phyloP scores from a whole-genome alignment of 75 land plant species.

The Picea sitchensis region DNA sequence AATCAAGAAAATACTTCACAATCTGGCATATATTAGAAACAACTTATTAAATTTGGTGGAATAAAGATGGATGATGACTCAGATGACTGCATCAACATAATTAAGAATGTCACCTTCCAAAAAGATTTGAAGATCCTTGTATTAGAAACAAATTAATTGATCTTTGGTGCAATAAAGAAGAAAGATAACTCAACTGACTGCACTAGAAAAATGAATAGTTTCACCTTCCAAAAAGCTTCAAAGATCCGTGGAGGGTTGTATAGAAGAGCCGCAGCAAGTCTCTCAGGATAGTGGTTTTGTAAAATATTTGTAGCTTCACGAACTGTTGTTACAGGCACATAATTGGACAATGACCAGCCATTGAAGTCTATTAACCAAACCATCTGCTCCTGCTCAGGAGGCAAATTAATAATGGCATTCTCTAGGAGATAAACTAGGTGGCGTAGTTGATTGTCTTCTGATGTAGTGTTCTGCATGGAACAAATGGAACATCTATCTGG shows the following conservation, averaged over 20 bases:
- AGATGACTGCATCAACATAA: slow-evolving; percentile 2
- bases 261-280: slow-evolving; percentile 62
- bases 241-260: slow-evolving; percentile 89
- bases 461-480: slow-evolving; percentile 57
- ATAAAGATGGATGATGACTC: no score
- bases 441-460: slow-evolving; percentile 62
- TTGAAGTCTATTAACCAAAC: slow-evolving; percentile 86
- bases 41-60: no score
- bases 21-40: slow-evolving; percentile 39
- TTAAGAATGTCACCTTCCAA: slow-evolving; percentile 33
- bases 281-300: slow-evolving; percentile 94
- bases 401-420: slow-evolving; percentile 76
- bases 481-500: neutral
- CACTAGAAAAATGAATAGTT: neutral
- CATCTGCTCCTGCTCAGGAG: slow-evolving; percentile 85
- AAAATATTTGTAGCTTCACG: slow-evolving; percentile 68
- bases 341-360: slow-evolving; percentile 62
- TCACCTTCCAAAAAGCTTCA: slow-evolving; percentile 81
- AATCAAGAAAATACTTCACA: slow-evolving; percentile 79
- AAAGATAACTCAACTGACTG: neutral
- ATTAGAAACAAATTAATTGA: neutral
- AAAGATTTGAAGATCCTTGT: slow-evolving; percentile 4
- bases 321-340: slow-evolving; percentile 60
- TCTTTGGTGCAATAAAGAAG: neutral
- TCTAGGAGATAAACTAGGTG: slow-evolving; percentile 85